Base-by-base conservation (phyloP, 768 basidiomycete genomes). In the Russula emetica region DNA sequence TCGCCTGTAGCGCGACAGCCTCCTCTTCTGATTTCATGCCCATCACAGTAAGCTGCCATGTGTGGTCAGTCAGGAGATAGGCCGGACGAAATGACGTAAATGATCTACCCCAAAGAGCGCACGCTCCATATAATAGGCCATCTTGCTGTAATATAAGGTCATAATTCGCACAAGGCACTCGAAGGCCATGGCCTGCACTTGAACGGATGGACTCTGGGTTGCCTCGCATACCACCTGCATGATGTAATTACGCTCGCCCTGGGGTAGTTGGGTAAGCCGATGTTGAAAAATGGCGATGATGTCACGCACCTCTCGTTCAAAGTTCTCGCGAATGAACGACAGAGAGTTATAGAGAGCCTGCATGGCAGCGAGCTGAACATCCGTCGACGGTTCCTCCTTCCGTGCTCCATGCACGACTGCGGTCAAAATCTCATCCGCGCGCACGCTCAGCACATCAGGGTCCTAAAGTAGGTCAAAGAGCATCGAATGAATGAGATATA, bases 161-260 rank as follows among this genome's bases (percentile, higher is more conserved):
- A 99, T 98, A 72, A 98, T 97, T 71, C 87, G 84, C 34, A 98
- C 96, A 16, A 99, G 79, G 76, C 91, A 94, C 73, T 97, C 94
- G 71, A 97, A 99, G 5, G 97, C 89, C 34, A 87, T 92, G n/a
- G 97, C 90, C 78, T 98, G 96, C 40, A 98, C 94, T 40, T 81
- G 75, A 3, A 89, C 84, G 2, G 85, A 76, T 1, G 82, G 64
- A 69, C 87, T 94, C 74, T 98, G 97, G 0, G 97, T 98, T 0
- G 96, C 96, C 72, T 98, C 97, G 73, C 97, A 99, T 20, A 98
- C 92, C 49, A 98, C 94, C 78, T 99, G 97, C 97, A 99, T 99
- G 76, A 99, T 98, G 78, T 97, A 98, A 77, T 98, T 99, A 54
- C 97, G 86, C 76, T 99, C 97, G 69, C 97, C 97, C 94, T 98